Conservation (phyloP, 2,329 filamentous ascomycete genomes). For the Exophiala lecanii-corni region DNA sequence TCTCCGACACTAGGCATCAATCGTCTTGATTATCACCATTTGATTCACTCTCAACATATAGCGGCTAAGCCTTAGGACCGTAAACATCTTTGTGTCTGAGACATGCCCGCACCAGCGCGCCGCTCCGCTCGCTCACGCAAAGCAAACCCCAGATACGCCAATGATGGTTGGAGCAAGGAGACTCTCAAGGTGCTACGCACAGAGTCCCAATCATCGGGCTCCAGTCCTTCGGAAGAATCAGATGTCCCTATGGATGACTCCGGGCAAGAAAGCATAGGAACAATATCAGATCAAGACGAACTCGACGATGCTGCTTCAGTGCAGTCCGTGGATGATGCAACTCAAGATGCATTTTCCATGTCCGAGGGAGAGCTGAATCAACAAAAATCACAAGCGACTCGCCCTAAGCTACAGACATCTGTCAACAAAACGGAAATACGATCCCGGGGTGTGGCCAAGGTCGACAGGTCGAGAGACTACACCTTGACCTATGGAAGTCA, state of each 20-base stretch:
- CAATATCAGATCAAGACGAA: conserved; percentile 6
- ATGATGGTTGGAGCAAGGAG: conserved; percentile 24
- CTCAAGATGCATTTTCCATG: background rate
- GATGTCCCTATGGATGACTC: background rate
- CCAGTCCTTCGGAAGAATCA: conserved; percentile 9
- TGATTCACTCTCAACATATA: no score
- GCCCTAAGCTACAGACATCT: no score
- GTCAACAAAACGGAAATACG: background rate
- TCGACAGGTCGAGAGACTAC: conserved; percentile 24
- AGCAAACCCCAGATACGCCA: conserved; percentile 22
- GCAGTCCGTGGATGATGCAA: conserved; percentile 4
- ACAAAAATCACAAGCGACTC: background rate
- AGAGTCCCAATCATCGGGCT: conserved; percentile 19
- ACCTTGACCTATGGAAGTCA: conserved; percentile 49
- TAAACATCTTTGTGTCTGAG: no score
- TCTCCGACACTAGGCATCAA: no score
- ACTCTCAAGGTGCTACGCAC: conserved; percentile 20
- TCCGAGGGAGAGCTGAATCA: background rate
- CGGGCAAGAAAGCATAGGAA: background rate
- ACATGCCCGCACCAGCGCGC: no score
- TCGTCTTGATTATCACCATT: no score
- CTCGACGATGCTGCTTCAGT: conserved; percentile 7
- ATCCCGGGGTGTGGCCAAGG: background rate
- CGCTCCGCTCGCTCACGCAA: conserved; percentile 24
- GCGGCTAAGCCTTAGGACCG: no score